phyloP scores from a whole-genome alignment of 2,329 filamentous ascomycete genomes.

The Neodidymelliopsis sp. region DNA sequence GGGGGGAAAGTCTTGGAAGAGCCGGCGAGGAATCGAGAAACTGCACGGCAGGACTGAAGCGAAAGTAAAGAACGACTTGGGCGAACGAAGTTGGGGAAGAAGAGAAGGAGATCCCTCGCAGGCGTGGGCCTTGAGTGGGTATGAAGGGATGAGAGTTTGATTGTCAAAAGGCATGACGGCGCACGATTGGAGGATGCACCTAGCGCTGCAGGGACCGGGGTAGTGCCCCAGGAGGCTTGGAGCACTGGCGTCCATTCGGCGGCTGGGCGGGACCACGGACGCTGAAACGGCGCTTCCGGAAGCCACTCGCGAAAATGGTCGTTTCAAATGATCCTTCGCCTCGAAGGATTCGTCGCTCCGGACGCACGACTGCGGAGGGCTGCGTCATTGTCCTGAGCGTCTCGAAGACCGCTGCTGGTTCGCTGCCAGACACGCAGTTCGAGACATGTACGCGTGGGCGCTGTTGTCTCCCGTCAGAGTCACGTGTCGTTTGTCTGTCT shows the following conservation, averaged over 20 bases:
- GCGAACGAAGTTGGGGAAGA: slow-evolving; percentile 32
- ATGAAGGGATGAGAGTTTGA: slow-evolving; percentile 36
- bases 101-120: slow-evolving; percentile 23
- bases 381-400: slow-evolving; percentile 23
- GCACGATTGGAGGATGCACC: slow-evolving; percentile 29
- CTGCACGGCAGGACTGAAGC: slow-evolving; percentile 23
- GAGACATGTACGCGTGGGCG: slow-evolving; percentile 15
- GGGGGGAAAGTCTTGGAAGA: slow-evolving; percentile 42
- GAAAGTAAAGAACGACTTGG: slow-evolving; percentile 27
- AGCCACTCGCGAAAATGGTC: slow-evolving; percentile 21
- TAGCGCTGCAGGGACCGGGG: slow-evolving; percentile 21
- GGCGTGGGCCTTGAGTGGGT: slow-evolving; percentile 28
- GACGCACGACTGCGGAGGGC: slow-evolving; percentile 6
- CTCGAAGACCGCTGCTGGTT: slow-evolving; percentile 3
- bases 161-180: slow-evolving; percentile 22
- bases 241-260: slow-evolving; percentile 19
- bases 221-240: slow-evolving; percentile 18
- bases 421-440: slow-evolving; percentile 13
- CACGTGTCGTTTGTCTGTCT: slow-evolving; percentile 6
- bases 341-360: slow-evolving; percentile 23
- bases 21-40: slow-evolving; percentile 34
- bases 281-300: slow-evolving; percentile 24
- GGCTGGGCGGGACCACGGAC: slow-evolving; percentile 25
- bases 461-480: background rate
- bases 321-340: slow-evolving; percentile 30